Evolutionary conservation across 2,329 filamentous ascomycete species (phyloP).

Genomic region (Allantophomopsis cytisporea): DNA sequence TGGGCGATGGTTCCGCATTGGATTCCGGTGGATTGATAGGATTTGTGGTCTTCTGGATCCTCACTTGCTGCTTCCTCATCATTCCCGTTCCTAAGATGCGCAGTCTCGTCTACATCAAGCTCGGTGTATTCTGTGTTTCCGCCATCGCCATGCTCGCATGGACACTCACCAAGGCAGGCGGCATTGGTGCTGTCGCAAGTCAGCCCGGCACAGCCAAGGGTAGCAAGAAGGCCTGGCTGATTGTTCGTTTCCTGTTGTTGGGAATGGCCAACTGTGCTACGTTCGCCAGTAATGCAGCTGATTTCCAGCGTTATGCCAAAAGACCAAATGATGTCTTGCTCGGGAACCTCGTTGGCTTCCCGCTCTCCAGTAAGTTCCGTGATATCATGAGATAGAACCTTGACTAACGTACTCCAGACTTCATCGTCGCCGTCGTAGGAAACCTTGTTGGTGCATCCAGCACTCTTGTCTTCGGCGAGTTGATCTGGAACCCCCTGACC

Average conservation of each 20-base stretch:
- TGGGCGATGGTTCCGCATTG: slow-evolving; percentile 24
- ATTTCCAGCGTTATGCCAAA: slow-evolving; percentile 27
- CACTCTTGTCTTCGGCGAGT: slow-evolving; percentile 17
- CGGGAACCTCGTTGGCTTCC: slow-evolving; percentile 26
- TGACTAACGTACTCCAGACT: slow-evolving; percentile 1
- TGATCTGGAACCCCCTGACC: slow-evolving; percentile 21
- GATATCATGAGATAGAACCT: slow-evolving; percentile 11
- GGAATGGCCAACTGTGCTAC: slow-evolving; percentile 21
- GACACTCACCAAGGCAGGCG: slow-evolving; percentile 20
- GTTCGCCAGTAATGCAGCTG: slow-evolving; percentile 25
- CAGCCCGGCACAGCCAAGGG: slow-evolving; percentile 19
- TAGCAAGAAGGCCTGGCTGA: slow-evolving; percentile 20
- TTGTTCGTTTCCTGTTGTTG: slow-evolving; percentile 22
- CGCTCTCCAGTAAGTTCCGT: slow-evolving; percentile 15
- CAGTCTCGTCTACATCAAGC: slow-evolving; percentile 19
- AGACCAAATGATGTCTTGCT: slow-evolving; percentile 25
- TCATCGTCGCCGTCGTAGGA: slow-evolving; percentile 24
- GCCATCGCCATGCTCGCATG: slow-evolving; percentile 25
- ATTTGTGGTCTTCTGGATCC: slow-evolving; percentile 25
- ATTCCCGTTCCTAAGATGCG: slow-evolving; percentile 24
- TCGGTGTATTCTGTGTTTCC: slow-evolving; percentile 22
- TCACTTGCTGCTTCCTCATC: slow-evolving; percentile 23
- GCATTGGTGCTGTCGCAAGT: slow-evolving; percentile 13
- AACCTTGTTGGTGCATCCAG: slow-evolving; percentile 22
- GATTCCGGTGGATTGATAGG: slow-evolving; percentile 27